These are phyloP conservation scores for Solanum megistacrolobum DNA, from an alignment of 257 asterid genomes.

Conservation along the genomic window DNA sequence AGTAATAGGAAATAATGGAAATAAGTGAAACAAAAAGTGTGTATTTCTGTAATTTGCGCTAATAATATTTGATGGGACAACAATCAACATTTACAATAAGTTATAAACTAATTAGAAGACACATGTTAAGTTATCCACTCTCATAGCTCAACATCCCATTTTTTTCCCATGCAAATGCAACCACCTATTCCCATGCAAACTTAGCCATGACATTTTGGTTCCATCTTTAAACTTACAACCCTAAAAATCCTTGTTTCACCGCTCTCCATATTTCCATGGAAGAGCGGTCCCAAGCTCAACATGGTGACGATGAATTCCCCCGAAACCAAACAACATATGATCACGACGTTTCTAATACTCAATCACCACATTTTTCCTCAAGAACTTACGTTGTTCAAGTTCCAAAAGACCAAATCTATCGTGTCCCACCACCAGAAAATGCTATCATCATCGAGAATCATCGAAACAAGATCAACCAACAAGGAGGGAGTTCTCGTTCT, in stretches of 20 bases:
- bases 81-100: not conserved
- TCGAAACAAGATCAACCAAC: not conserved
- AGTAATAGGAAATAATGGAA: too few species aligned
- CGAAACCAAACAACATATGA: not conserved
- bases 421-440: conserved; percentile 32
- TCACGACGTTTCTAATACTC: not conserved
- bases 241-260: not conserved
- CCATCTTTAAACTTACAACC: not conserved
- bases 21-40: too few species aligned
- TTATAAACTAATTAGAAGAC: not conserved
- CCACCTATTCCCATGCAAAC: not conserved
- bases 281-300: conserved; percentile 11
- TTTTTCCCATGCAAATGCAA: not conserved
- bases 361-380: not conserved
- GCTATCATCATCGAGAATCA: conserved; percentile 11
- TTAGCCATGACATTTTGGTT: not conserved
- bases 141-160: not conserved
- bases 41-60: too few species aligned
- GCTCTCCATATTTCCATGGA: conserved; percentile 25
- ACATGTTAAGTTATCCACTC: not conserved
- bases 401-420: conserved; percentile 33
- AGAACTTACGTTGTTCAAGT: conserved; percentile 35
- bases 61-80: not conserved
- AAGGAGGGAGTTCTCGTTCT: not conserved
- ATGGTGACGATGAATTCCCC: not conserved